A percentile compares a stretch with the other conserved stretches of the same genome.
Conservation (phyloP, 1,139 yeast genomes). For the Candida sp. region DNA sequence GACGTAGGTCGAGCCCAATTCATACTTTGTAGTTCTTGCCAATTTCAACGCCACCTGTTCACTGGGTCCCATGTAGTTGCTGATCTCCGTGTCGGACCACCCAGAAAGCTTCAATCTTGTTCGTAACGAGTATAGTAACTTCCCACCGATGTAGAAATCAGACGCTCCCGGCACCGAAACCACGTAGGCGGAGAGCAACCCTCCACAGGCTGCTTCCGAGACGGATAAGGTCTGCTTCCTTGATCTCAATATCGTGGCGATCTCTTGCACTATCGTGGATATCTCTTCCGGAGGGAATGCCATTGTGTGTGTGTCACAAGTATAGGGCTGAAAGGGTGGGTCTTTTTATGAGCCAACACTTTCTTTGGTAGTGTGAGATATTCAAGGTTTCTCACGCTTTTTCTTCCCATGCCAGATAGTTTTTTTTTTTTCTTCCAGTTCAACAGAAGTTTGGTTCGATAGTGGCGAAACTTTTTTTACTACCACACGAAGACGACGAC, state of each 20-base stretch:
- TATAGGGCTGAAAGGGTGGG: too few species aligned
- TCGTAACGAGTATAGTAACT: slow-evolving; percentile 75
- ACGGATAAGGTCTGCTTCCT: slow-evolving; percentile 72
- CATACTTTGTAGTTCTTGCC: slow-evolving; percentile 80
- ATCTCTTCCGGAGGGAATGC: slow-evolving; percentile 68
- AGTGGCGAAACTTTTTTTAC: slow-evolving; percentile 2
- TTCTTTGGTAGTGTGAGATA: slow-evolving; percentile 1
- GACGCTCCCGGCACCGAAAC: slow-evolving; percentile 90
- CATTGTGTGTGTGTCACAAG: slow-evolving; percentile 28
- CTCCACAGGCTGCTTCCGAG: slow-evolving; percentile 92
- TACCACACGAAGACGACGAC: neutral
- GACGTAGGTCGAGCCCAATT: slow-evolving; percentile 82
- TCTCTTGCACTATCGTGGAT: slow-evolving; percentile 51
- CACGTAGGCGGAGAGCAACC: slow-evolving; percentile 77
- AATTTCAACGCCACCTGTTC: slow-evolving; percentile 75
- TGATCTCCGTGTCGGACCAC: slow-evolving; percentile 74
- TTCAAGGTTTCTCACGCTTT: neutral
- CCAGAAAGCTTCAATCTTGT: slow-evolving; percentile 79
- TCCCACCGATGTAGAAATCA: slow-evolving; percentile 81
- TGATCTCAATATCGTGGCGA: slow-evolving; percentile 57
- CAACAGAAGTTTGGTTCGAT: too few species aligned
- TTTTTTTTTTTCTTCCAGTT: neutral
- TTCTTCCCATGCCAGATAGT: neutral
- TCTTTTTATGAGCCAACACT: neutral
- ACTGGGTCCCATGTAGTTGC: slow-evolving; percentile 79